A percentile compares a stretch with the other conserved stretches of the same genome.
Evolutionary conservation across 169 alveolate species (phyloP).

Genomic region (Plasmodium ovale): DNA sequence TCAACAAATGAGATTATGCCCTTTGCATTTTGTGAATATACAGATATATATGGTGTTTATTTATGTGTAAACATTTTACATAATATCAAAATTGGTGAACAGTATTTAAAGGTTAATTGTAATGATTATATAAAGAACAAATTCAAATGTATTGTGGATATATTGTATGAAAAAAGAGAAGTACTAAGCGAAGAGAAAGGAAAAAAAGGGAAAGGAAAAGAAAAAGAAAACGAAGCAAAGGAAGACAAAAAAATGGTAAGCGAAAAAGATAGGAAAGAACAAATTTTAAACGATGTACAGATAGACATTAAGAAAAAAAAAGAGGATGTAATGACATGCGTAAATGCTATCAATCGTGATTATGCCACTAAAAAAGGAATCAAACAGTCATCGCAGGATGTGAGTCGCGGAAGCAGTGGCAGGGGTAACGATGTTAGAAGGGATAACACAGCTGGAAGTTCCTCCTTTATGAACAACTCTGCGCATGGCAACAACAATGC

Average conservation of each 20-base stretch:
- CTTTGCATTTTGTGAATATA: slow-evolving; percentile 84
- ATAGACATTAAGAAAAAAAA: slow-evolving; percentile 14
- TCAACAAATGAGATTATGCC: slow-evolving; percentile 79
- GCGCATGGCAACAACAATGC: neutral
- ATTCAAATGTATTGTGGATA: slow-evolving; percentile 27
- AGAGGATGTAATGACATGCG: neutral
- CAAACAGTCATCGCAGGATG: neutral
- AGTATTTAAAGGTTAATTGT: slow-evolving; percentile 59
- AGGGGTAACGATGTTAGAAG: neutral
- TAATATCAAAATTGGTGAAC: slow-evolving; percentile 67
- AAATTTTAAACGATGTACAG: slow-evolving; percentile 27
- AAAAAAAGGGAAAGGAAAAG: neutral
- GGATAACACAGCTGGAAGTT: neutral
- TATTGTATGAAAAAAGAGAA: slow-evolving; percentile 32
- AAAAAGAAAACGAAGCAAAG: neutral
- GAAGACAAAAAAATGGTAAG: neutral
- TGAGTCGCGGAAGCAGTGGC: neutral
- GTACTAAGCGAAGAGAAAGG: neutral
- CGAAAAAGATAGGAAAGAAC: neutral
- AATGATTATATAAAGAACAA: slow-evolving; percentile 29
- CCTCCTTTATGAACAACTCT: neutral
- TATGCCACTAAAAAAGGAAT: slow-evolving; percentile 6
- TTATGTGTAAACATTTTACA: slow-evolving; percentile 78
- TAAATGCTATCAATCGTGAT: slow-evolving; percentile 2
- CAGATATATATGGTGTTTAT: slow-evolving; percentile 79